Evolutionary conservation across 2,329 filamentous ascomycete genomes (phyloP).

Genomic region (Dryadomyces quercivorus): DNA sequence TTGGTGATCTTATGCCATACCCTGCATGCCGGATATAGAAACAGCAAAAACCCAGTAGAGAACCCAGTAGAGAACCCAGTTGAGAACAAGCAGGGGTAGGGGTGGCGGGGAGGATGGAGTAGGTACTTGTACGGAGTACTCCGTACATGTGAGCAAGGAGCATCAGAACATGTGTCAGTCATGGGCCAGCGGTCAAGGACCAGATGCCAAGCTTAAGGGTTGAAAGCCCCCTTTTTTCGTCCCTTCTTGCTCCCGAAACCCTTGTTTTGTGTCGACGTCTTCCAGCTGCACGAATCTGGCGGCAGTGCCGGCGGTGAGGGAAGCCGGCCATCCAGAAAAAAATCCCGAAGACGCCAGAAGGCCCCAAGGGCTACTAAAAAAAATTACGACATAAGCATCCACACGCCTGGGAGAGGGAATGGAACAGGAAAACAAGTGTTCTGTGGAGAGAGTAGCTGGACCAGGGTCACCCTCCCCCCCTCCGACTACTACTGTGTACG

Average conservation of each 20-base stretch:
- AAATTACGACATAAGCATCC: neutral
- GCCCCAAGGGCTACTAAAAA: neutral
- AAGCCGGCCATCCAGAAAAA: too few relatives aligned
- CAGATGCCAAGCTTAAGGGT: too few relatives aligned
- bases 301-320: too few relatives aligned
- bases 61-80: constrained; percentile 14
- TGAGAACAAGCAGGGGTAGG: constrained; percentile 4
- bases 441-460: neutral
- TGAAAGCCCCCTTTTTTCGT: too few relatives aligned
- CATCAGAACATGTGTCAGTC: too few relatives aligned
- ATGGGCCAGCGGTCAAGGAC: too few relatives aligned
- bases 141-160: too few relatives aligned
- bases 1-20: constrained; percentile 47
- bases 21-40: constrained; percentile 39
- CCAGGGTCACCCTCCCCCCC: neutral
- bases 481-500: neutral
- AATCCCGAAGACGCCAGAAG: neutral
- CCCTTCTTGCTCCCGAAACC: too few relatives aligned
- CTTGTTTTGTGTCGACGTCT: too few relatives aligned
- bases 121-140: neutral
- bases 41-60: constrained; percentile 18
- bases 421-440: neutral
- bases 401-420: neutral
- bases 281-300: too few relatives aligned
- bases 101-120: neutral